Percentiles rank a stretch among this genome's conserved stretches.
Evolutionary conservation across 1,139 yeast genomes (phyloP).

Genomic region (Kodamaea arcana): DNA sequence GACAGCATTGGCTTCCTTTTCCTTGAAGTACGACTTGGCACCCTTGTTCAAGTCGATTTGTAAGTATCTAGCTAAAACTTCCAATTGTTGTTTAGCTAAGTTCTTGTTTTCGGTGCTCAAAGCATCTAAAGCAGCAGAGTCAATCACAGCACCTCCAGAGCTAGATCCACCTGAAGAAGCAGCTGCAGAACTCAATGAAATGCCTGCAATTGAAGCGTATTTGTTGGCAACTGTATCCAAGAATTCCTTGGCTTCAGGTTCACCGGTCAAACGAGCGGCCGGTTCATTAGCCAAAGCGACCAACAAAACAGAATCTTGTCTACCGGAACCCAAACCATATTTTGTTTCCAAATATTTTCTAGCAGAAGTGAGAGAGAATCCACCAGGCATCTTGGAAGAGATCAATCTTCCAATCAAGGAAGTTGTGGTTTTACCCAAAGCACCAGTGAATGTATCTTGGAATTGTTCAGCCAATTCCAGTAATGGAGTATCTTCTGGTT

Average conservation of each 20-base stretch:
- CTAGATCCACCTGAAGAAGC: conserved; percentile 52
- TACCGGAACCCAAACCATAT: conserved; percentile 89
- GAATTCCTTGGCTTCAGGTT: conserved; percentile 84
- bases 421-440: conserved; percentile 88
- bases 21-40: conserved; percentile 79
- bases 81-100: conserved; percentile 92
- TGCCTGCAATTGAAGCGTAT: conserved; percentile 80
- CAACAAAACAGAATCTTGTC: conserved; percentile 88
- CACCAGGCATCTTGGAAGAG: conserved; percentile 99
- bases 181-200: conserved; percentile 66
- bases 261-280: conserved; percentile 78
- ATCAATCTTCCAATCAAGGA: conserved; percentile 86
- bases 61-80: conserved; percentile 90
- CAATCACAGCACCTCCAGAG: conserved; percentile 85
- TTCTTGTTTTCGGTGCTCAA: conserved; percentile 84
- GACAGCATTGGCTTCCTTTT: conserved; percentile 79
- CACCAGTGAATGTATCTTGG: conserved; percentile 86
- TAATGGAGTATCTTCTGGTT: conserved; percentile 96
- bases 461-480: conserved; percentile 92
- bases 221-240: conserved; percentile 79
- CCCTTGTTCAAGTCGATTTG: conserved; percentile 90
- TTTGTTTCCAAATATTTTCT: conserved; percentile 87
- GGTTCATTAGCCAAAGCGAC: conserved; percentile 88
- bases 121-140: conserved; percentile 94
- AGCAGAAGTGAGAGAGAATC: conserved; percentile 86